Evolutionary conservation across 371 early-diverging fungal genomes (phyloP), one percentile per base, ranked within the genome.

Genomic region (Umbelopsis sp.): DNA sequence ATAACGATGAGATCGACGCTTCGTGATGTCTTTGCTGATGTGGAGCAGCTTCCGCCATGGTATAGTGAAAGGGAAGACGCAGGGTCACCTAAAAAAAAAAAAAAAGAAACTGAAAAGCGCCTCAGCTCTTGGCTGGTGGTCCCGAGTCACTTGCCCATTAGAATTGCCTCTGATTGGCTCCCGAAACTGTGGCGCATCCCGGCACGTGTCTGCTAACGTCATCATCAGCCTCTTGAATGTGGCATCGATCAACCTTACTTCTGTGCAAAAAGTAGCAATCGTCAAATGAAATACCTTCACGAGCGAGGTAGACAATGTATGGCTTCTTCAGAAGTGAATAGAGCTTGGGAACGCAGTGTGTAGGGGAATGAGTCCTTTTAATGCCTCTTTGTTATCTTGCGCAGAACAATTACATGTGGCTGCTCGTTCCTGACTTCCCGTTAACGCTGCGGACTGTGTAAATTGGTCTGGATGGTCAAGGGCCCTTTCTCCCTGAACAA

Each of bases 11-110:
- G 29, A 57, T 57, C 29, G 57, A 57, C 14, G 35, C 57, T 57
- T 57, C 57, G 35, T 57, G 57, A 57, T 57, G 57, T 29, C 57
- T 57, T 18, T 57, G 57, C 35, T 57, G 57, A 57, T 57, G 57
- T 57, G 29, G 57, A 1, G 57, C 41, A 41, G 41, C 35, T 57
- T 57, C 57, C 29, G 57, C n/a, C 57, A 57, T 57, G 35, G 29
- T 51, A 9, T 10, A 51, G 29, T 35, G 57, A 57, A 57, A 35
- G 57, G 29, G 22, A 35, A n/a, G 35, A 16, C 57, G 57, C 29
- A 25, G 35, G 57, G 57, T 57, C 57, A 57, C 29, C 22, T 22
- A 53, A 25, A 46, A 18, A 46, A 48, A 48, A 48, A 48, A 48
- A 16, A 57, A 35, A 35, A 35, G 32, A 57, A 35, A 35, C 18